Evolutionary conservation across 1,284 basidiomycete genomes (phyloP).

Genomic region (Cronartium quercuum): DNA sequence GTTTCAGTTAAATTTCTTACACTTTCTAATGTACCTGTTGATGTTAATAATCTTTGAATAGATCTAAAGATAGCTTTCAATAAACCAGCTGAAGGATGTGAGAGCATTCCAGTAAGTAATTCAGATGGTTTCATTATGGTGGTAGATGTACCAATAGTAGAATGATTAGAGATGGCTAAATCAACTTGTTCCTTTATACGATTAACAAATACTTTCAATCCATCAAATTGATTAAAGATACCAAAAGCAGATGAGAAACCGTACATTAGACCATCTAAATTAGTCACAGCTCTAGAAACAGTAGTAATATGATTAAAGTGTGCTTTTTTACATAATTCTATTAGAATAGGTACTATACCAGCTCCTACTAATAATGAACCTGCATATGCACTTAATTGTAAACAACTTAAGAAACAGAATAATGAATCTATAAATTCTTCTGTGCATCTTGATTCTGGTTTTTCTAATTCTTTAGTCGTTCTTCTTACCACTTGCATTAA

Average conservation of each 20-base stretch:
- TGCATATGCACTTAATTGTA: slow-evolving; percentile 74
- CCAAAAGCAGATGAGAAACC: slow-evolving; percentile 80
- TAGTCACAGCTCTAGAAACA: slow-evolving; percentile 70
- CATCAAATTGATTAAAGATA: slow-evolving; percentile 75
- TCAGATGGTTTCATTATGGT: slow-evolving; percentile 17
- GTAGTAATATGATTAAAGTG: slow-evolving; percentile 60
- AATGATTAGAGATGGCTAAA: slow-evolving; percentile 42
- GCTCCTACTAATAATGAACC: slow-evolving; percentile 94
- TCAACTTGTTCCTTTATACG: slow-evolving; percentile 40
- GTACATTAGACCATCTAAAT: slow-evolving; percentile 88
- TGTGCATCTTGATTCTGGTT: slow-evolving; percentile 39
- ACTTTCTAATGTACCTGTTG: slow-evolving; percentile 86
- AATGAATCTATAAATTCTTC: slow-evolving; percentile 73
- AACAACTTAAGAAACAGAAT: slow-evolving; percentile 76
- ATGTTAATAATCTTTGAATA: slow-evolving; percentile 93
- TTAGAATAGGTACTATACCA: slow-evolving; percentile 81
- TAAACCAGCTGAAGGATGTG: slow-evolving; percentile 50
- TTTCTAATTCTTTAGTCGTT: slow-evolving; percentile 62
- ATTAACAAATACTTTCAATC: slow-evolving; percentile 72
- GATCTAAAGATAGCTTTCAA: slow-evolving; percentile 88
- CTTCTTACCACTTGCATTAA: slow-evolving; percentile 79
- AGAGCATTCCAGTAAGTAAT: slow-evolving; percentile 17
- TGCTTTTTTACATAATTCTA: slow-evolving; percentile 76
- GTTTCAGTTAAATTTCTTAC: slow-evolving; percentile 91
- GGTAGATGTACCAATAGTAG: slow-evolving; percentile 19